Evolutionary conservation across 2,329 filamentous ascomycete genomes (phyloP), one percentile per base, ranked within the genome.

Genomic region (Stagonosporopsis chrysanthemi): DNA sequence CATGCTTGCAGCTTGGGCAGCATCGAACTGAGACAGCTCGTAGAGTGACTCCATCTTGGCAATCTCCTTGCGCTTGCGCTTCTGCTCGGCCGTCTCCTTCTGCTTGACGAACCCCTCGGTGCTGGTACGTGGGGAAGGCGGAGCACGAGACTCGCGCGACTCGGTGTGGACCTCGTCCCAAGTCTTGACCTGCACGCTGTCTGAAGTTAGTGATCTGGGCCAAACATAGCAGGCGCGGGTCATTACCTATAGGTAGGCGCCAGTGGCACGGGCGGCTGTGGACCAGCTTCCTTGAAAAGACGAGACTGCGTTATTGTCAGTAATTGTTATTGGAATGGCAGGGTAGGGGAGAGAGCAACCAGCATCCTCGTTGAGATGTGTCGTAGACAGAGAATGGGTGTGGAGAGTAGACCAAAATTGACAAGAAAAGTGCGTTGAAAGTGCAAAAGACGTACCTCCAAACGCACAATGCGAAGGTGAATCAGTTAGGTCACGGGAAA

Each of bases 51-150:
- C 31, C 28, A 39, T 39, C 24, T 19, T 49, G 17, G 14, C 9
- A 1, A 35, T 28, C 22, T 55, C 52, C 5, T 44, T 17, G 26
- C 41, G 40, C 45, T 44, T 55, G 11, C 44, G 45, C 39, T 55
- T 55, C 24, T 33, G 48, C 4, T 31, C 39, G 8, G 39, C 26
- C 4, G 39, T 38, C n/a, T 55, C 44, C 19, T 54, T 33, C 17
- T 38, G 40, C 29, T 39, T 33, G 31, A 49, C 44, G 4, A 19
- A 14, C 3, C 26, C 52, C 3, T 44, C 39, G n/a, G 15, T n/a
- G 24, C 28, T 35, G 15, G 52, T 47, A 33, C 31, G 39, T 15
- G 44, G n/a, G 1, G 44, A 11, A 14, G 26, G 23, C 38, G 12
- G 31, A 15, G 45, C 5, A 9, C 19, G 24, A 33, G 36, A 4